phyloP scores from a whole-genome alignment of 208 protist species.

The Phytomonas sp. region DNA sequence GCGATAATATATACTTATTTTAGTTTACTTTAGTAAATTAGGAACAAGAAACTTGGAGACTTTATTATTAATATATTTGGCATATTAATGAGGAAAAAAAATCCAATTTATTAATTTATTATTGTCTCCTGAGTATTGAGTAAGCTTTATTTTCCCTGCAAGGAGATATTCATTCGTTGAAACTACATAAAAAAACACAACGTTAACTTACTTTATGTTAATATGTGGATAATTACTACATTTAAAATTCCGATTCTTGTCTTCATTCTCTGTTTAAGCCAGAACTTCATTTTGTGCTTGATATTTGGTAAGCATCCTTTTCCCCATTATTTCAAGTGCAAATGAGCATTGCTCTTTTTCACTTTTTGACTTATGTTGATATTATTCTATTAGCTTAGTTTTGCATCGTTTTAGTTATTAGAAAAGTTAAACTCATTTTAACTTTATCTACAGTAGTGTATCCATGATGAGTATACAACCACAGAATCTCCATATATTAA shows the following conservation, averaged over 20 bases:
- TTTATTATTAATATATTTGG: background rate
- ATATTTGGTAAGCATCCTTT: background rate
- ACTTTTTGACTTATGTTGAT: slow-evolving; percentile 4
- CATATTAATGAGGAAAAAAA: background rate
- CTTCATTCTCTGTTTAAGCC: slow-evolving; percentile 5
- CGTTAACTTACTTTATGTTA: slow-evolving; percentile 4
- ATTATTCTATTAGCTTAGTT: background rate
- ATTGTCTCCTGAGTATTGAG: background rate
- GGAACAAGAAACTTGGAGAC: background rate
- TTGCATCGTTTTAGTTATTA: background rate
- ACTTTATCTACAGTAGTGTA: background rate
- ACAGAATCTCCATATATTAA: too few relatives aligned
- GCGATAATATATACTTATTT: slow-evolving; percentile 1
- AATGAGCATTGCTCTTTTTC: slow-evolving; percentile 6
- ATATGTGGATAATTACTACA: background rate
- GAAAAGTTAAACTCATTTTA: background rate
- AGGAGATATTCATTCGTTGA: background rate
- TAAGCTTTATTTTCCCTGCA: background rate
- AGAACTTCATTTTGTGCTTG: slow-evolving; percentile 1
- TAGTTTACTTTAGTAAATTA: background rate
- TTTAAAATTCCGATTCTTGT: background rate
- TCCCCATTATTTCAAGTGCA: slow-evolving; percentile 7
- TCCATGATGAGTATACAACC: too few relatives aligned
- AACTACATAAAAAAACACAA: slow-evolving; percentile 5
- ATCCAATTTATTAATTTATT: background rate